Evolutionary conservation across 2,329 filamentous ascomycete species (phyloP), one percentile per base, ranked within the genome.

Genomic region (Xylariaceae sp.): DNA sequence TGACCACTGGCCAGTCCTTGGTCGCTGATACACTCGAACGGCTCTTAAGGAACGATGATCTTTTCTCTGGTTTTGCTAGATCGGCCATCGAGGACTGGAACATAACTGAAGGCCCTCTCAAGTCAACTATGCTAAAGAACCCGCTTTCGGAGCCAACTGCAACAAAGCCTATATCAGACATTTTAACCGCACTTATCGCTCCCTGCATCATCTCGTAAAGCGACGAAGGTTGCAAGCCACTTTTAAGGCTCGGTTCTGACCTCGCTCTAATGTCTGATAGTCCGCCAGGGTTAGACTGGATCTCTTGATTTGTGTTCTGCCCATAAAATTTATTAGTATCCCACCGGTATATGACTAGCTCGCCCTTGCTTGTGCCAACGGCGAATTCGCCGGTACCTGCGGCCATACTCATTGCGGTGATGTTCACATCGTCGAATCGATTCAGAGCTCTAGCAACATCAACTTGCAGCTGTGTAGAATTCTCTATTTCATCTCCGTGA

Each of bases 91-190:
- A 83, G 1, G 83, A 84, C 45, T 85, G 87, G 68, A 89, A 91
- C 55, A 97, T 94, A 40, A 97, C 81, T 0, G 86, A 80, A 16
- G 94, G 94, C 0, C 92, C 93, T 53, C 94, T 86, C 57, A 99
- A 78, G 70, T 99, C 94, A 45, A 97, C 83, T 30, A 99, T 82
- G 7, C 84, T 88, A 30, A 99, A 72, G 59, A 85, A 85, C 2
- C 94, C 94, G 32, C 85, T 84, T 70, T 96, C 89, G 8, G 92
- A 96, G 0, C 92, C 94, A 24, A 88, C 86, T 9, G 88, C 92
- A 9, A 96, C 84, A 67, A 99, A 99, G 0, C 94, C 94, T 10
- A 97, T 86, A 70, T 96, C 91, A n/a, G 92, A 94, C 50, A 94
- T 84, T 53, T 90, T 88, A 30, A 95, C 68, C 1, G 88, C 89